Percentiles rank a stretch among this genome's conserved stretches.
These are phyloP conservation scores for Chamaecyparis obtusa DNA, from an alignment of 75 land plant genomes.

Conservation along the genomic window DNA sequence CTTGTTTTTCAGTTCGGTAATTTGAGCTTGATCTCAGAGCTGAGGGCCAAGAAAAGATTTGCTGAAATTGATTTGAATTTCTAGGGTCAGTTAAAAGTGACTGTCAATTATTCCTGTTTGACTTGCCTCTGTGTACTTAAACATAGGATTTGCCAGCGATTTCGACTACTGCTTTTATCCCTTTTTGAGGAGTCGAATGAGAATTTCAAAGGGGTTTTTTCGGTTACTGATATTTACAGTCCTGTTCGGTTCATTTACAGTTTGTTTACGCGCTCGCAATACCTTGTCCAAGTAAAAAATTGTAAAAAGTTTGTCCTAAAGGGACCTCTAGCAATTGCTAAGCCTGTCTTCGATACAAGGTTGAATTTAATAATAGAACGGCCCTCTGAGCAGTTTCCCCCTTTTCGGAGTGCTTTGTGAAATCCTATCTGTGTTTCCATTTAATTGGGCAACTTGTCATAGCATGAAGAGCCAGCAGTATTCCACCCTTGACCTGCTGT, in stretches of 20 bases:
- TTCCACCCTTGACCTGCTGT: too few species aligned
- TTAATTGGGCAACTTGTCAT: too few species aligned
- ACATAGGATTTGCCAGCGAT: neutral
- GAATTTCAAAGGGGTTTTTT: neutral
- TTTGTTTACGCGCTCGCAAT: neutral
- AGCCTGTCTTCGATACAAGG: too few species aligned
- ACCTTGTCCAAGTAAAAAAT: neutral
- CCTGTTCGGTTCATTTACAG: neutral
- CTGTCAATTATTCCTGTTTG: too few species aligned
- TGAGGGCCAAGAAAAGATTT: too few species aligned
- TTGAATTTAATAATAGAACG: neutral
- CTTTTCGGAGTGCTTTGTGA: too few species aligned
- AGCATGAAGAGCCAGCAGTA: too few species aligned
- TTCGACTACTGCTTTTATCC: neutral
- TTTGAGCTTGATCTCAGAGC: neutral
- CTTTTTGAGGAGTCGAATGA: neutral
- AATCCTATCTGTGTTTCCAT: too few species aligned
- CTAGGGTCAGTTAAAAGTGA: too few species aligned
- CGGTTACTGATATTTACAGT: neutral
- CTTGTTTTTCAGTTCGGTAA: too few species aligned
- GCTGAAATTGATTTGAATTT: too few species aligned
- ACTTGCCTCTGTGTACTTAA: neutral
- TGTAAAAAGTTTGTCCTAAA: neutral
- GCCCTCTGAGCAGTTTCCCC: too few species aligned
- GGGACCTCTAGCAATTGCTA: neutral